Percentiles rank a stretch among this genome's conserved stretches.
These are phyloP conservation scores for Seminavis robusta DNA, from an alignment of 108 stramenopile genomes.

Conservation along the genomic window DNA sequence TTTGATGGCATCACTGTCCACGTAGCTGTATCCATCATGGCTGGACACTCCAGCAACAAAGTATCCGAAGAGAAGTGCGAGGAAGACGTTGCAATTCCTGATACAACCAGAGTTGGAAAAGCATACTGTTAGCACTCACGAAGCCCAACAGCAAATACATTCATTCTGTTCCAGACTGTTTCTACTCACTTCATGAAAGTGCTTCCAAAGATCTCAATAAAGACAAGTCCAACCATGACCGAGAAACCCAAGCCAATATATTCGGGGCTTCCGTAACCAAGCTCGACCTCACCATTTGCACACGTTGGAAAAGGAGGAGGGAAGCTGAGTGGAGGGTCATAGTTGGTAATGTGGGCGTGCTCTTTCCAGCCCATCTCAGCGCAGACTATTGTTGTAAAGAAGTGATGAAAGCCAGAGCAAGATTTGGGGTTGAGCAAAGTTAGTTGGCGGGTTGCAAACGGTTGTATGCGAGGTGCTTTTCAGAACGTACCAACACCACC, in stretches of 20 bases:
- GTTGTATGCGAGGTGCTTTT: no score
- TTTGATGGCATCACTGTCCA: constrained; percentile 10
- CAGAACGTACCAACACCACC: no score
- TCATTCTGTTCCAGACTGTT: no score
- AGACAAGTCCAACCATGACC: constrained; percentile 37
- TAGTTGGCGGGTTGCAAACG: no score
- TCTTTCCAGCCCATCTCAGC: constrained; percentile 74
- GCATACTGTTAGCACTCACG: no score
- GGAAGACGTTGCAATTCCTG: constrained; percentile 53
- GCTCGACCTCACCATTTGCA: constrained; percentile 25
- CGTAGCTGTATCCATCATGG: constrained; percentile 20
- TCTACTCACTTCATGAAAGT: constrained; percentile 61
- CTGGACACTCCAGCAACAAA: constrained; percentile 26
- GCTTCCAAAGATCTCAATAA: constrained; percentile 50
- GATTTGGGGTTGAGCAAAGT: no score
- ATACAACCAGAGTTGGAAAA: background rate
- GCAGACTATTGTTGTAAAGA: no score
- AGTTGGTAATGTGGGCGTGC: constrained; percentile 29
- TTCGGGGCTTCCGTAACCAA: constrained; percentile 47
- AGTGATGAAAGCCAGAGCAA: no score
- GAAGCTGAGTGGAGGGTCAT: constrained; percentile 12
- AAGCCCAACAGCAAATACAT: no score
- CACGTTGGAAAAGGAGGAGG: constrained; percentile 41
- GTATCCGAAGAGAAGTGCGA: constrained; percentile 54
- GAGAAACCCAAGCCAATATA: constrained; percentile 64